A percentile compares a stretch with the other conserved stretches of the same genome.
phyloP scores from a whole-genome alignment of 441 rosid species.

The Eruca vesicaria region DNA sequence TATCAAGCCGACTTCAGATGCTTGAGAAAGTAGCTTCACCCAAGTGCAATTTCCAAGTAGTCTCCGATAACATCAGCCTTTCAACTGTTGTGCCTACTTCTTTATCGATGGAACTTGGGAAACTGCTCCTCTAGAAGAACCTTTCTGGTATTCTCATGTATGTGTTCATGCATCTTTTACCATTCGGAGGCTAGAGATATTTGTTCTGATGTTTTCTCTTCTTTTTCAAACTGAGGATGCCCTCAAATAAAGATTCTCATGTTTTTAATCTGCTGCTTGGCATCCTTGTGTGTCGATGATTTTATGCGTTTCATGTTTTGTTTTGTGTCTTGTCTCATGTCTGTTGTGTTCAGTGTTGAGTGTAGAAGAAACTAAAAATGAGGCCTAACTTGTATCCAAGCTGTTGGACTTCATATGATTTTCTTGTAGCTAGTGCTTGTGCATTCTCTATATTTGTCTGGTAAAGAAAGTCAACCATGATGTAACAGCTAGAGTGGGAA shows the following conservation, averaged over 20 bases:
- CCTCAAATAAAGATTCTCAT: background rate
- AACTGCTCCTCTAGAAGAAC: background rate
- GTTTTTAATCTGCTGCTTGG: background rate
- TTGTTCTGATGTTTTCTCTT: background rate
- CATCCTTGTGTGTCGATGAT: background rate
- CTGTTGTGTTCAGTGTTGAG: background rate
- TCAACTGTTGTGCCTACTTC: too few species aligned
- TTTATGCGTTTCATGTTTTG: background rate
- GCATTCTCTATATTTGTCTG: too few species aligned
- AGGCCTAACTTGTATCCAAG: background rate
- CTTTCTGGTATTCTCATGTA: background rate
- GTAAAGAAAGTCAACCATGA: background rate
- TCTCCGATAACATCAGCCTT: too few species aligned
- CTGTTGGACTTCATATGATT: background rate
- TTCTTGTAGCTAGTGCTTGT: background rate
- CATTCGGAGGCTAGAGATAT: background rate
- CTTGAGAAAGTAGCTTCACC: too few species aligned
- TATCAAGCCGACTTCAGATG: too few species aligned
- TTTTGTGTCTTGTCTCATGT: background rate
- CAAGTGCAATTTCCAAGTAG: too few species aligned
- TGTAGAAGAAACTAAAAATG: background rate
- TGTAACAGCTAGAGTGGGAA: background rate
- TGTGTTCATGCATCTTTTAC: background rate
- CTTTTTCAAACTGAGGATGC: too few species aligned
- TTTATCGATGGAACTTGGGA: background rate